Conservation (phyloP, 1,284 basidiomycete species). For the Fistulinella staudtii region DNA sequence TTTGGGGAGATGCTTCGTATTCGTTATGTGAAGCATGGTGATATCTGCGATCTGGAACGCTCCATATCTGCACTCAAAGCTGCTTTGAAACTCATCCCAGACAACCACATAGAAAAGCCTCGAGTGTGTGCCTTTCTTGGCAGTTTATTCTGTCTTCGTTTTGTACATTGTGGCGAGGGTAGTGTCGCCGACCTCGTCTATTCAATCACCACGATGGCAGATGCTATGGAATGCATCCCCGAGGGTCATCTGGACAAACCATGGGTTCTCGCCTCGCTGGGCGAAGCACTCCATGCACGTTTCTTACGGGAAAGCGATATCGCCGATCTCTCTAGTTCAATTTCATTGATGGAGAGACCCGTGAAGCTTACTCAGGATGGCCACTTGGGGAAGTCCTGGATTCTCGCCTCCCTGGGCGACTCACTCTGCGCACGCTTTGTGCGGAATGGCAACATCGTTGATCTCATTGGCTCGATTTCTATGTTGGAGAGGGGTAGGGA, state of each 20-base stretch:
- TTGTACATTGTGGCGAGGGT: too few species aligned
- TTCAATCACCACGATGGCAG: too few species aligned
- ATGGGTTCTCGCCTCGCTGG: not conserved
- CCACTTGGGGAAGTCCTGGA: not conserved
- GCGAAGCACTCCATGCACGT: not conserved
- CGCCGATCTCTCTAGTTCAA: not conserved
- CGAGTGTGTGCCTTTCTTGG: not conserved
- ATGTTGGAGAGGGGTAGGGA: not conserved
- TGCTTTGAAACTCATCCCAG: not conserved
- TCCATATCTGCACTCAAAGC: not conserved
- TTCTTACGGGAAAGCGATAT: not conserved
- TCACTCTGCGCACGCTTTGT: not conserved
- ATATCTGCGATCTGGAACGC: not conserved
- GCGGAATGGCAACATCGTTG: not conserved
- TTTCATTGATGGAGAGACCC: not conserved
- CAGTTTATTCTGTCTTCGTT: too few species aligned
- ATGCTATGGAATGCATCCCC: too few species aligned
- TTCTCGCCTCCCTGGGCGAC: not conserved
- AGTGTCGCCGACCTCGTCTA: too few species aligned
- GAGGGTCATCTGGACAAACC: too few species aligned
- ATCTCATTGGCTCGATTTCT: not conserved
- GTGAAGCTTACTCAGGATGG: not conserved
- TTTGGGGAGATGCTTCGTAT: not conserved
- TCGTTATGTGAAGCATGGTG: not conserved
- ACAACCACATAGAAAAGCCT: not conserved